phyloP scores from a whole-genome alignment of 352 stramenopile species.

The Pythium utonaiense region DNA sequence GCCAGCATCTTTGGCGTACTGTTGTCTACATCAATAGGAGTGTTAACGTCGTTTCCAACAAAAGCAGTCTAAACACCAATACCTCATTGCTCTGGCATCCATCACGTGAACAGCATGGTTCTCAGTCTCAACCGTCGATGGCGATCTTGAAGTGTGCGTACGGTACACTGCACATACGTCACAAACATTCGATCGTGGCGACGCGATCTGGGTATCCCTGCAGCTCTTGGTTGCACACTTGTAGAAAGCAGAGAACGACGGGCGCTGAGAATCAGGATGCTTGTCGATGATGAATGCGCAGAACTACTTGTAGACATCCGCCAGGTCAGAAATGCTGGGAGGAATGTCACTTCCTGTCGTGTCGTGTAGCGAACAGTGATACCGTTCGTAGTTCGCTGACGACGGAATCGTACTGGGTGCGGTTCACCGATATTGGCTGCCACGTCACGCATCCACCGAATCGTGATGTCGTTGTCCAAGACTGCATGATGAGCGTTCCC shows the following conservation, averaged over 20 bases:
- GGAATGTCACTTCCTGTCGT: not conserved
- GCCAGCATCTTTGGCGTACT: not conserved
- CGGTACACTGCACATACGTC: slow-evolving; percentile 7
- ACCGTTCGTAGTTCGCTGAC: not conserved
- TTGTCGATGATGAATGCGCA: not conserved
- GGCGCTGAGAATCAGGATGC: not conserved
- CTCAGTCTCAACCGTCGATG: not conserved
- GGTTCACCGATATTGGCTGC: not conserved
- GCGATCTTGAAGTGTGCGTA: not conserved
- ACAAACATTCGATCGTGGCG: slow-evolving; percentile 9
- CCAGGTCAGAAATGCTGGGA: slow-evolving; percentile 3
- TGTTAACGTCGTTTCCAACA: too few species aligned
- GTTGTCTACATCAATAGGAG: too few species aligned
- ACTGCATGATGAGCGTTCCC: not conserved
- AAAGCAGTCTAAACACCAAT: not conserved
- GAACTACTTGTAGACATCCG: too few species aligned
- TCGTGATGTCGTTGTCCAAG: not conserved
- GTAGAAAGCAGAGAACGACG: slow-evolving; percentile 2
- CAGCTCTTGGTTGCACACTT: not conserved
- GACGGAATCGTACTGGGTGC: not conserved
- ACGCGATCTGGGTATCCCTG: slow-evolving; percentile 7
- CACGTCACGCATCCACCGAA: not conserved
- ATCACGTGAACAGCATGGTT: slow-evolving; percentile 1
- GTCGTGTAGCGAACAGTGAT: not conserved
- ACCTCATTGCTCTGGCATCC: slow-evolving; percentile 1